phyloP scores from a whole-genome alignment of 805 yeast genomes.

The Candida bentonensis region DNA sequence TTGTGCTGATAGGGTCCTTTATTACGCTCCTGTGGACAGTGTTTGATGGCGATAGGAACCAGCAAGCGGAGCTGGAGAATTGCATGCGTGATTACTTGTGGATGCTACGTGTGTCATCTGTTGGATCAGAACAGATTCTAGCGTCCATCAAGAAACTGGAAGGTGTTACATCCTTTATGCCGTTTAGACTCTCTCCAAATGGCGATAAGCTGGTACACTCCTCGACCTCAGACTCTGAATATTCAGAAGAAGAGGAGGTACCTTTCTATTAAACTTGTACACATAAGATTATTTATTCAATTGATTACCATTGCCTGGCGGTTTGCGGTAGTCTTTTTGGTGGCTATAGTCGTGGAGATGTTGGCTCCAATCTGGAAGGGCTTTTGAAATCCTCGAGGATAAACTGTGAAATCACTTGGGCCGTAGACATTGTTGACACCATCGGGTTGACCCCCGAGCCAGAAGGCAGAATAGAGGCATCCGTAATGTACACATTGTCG shows the following conservation, averaged over 20 bases:
- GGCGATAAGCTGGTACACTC: background rate
- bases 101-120: background rate
- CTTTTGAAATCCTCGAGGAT: constrained; percentile 19
- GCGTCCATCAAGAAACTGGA: background rate
- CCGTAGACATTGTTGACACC: constrained; percentile 34
- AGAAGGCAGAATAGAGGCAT: constrained; percentile 35
- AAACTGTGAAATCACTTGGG: constrained; percentile 29
- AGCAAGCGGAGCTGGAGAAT: background rate
- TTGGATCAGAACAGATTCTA: background rate
- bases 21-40: constrained; percentile 39
- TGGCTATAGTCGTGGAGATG: background rate
- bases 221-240: background rate
- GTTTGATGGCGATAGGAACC: background rate
- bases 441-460: constrained; percentile 44
- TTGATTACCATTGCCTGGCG: too few species aligned
- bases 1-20: constrained; percentile 63
- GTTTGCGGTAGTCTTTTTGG: too few species aligned
- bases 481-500: constrained; percentile 34
- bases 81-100: background rate
- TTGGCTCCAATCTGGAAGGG: background rate
- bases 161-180: background rate
- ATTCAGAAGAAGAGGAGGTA: background rate
- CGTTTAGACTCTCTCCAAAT: background rate
- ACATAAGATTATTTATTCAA: too few species aligned
- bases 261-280: too few species aligned